Evolutionary conservation across 2,329 filamentous ascomycete species (phyloP).

Genomic region (Fusarium duplospermum): DNA sequence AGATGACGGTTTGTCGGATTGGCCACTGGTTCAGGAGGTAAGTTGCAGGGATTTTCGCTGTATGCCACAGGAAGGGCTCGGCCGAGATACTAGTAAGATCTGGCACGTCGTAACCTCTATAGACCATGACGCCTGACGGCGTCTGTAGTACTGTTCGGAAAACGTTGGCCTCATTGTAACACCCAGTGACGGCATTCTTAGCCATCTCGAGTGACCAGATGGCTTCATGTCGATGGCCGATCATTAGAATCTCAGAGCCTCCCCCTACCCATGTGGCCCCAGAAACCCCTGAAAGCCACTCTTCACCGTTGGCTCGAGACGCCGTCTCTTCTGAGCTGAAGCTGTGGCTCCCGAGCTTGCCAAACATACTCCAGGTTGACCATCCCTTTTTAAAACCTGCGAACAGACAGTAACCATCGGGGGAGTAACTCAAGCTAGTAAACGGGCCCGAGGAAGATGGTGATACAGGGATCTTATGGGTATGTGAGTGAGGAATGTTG

Average conservation of each 20-base stretch:
- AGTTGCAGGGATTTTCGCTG: conserved; percentile 82
- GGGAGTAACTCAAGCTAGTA: conserved; percentile 85
- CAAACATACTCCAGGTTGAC: conserved; percentile 98
- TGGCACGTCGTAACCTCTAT: conserved; percentile 90
- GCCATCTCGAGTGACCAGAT: conserved; percentile 93
- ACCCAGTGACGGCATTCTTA: conserved; percentile 90
- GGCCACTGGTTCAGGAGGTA: conserved; percentile 96
- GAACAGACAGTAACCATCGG: conserved; percentile 96
- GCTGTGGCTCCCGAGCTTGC: conserved; percentile 86
- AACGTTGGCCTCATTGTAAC: conserved; percentile 91
- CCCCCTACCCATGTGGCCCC: conserved; percentile 89
- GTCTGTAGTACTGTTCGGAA: conserved; percentile 91
- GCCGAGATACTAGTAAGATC: conserved; percentile 92
- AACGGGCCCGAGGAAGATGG: conserved; percentile 74
- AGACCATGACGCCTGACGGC: conserved; percentile 88
- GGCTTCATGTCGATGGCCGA: conserved; percentile 76
- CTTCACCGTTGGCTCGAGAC: conserved; percentile 76
- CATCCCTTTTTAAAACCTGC: conserved; percentile 92
- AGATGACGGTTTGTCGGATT: conserved; percentile 87
- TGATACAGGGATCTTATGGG: conserved; percentile 77
- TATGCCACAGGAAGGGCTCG: conserved; percentile 95
- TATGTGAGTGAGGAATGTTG: conserved; percentile 89
- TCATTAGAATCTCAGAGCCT: conserved; percentile 85
- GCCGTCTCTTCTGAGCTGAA: conserved; percentile 77
- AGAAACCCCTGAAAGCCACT: conserved; percentile 83